These are phyloP conservation scores for Lycium ferocissimum DNA, from an alignment of 257 asterid species.

Conservation along the genomic window DNA sequence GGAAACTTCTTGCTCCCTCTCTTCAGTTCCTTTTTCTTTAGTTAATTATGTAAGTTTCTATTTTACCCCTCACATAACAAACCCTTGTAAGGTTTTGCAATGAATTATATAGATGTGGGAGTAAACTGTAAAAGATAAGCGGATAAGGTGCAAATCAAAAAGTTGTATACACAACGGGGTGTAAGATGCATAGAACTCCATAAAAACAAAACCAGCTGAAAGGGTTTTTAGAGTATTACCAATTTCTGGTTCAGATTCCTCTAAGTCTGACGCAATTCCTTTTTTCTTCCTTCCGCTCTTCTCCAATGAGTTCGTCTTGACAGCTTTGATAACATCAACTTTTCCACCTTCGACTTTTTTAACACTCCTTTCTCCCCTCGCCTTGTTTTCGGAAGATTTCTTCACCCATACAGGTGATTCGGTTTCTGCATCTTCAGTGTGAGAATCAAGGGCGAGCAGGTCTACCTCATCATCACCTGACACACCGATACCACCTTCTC, in stretches of 20 bases:
- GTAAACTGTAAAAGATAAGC: background rate
- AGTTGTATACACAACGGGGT: background rate
- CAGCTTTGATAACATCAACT: conserved; percentile 32
- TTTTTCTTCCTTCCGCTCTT: conserved; percentile 15
- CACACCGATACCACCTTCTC: conserved; percentile 33
- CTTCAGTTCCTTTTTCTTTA: conserved; percentile 9
- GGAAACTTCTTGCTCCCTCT: background rate
- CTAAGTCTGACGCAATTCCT: conserved; percentile 25
- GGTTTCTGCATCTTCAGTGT: conserved; percentile 8
- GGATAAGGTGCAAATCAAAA: background rate
- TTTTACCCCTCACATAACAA: conserved; percentile 16
- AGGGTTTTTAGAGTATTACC: conserved; percentile 51
- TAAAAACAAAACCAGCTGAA: conserved; percentile 4
- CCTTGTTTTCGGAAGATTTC: conserved; percentile 24
- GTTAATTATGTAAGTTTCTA: conserved; percentile 9
- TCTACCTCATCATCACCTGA: conserved; percentile 41
- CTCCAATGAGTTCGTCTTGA: conserved; percentile 24
- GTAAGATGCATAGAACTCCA: background rate
- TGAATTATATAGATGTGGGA: background rate
- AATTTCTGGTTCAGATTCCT: conserved; percentile 46
- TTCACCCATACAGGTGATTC: conserved; percentile 33
- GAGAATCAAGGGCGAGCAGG: conserved; percentile 35
- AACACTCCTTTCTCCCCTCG: background rate
- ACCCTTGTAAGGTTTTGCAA: background rate
- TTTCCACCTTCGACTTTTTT: conserved; percentile 38